Percentiles rank a stretch among this genome's conserved stretches.
phyloP scores from a whole-genome alignment of 2,329 filamentous ascomycete genomes.

The Xylariaceae sp. region DNA sequence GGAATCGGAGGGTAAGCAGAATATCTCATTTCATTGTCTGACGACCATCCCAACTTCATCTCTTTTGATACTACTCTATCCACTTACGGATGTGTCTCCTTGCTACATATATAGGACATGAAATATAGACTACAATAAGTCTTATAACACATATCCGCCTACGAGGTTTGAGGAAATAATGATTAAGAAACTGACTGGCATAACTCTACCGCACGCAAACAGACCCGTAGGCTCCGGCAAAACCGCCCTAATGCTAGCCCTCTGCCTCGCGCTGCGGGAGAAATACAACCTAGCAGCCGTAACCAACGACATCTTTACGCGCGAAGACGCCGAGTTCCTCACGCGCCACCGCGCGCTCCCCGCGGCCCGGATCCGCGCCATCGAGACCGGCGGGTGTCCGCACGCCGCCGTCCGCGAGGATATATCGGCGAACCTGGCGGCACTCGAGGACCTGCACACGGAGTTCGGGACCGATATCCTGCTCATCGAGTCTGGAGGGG shows the following conservation, averaged over 20 bases:
- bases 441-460: conserved; percentile 81
- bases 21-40: too few relatives aligned
- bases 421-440: conserved; percentile 88
- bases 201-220: too few relatives aligned
- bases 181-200: too few relatives aligned
- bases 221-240: conserved; percentile 94
- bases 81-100: too few relatives aligned
- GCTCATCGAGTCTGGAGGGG: conserved; percentile 91
- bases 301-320: conserved; percentile 98
- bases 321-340: conserved; percentile 96
- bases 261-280: conserved; percentile 78
- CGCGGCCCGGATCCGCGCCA: conserved; percentile 80
- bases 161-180: too few relatives aligned
- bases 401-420: conserved; percentile 97
- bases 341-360: conserved; percentile 81
- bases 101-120: too few relatives aligned
- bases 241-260: conserved; percentile 91
- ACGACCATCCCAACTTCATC: too few relatives aligned
- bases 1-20: conserved; percentile 87
- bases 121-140: too few relatives aligned
- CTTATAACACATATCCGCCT: too few relatives aligned
- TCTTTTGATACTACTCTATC: too few relatives aligned
- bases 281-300: conserved; percentile 87
- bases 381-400: conserved; percentile 95
- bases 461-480: conserved; percentile 79